Percentiles rank a stretch among this genome's conserved stretches.
These are phyloP conservation scores for Coemansia sp. DNA, from an alignment of 192 early-diverging fungal genomes.

Conservation along the genomic window DNA sequence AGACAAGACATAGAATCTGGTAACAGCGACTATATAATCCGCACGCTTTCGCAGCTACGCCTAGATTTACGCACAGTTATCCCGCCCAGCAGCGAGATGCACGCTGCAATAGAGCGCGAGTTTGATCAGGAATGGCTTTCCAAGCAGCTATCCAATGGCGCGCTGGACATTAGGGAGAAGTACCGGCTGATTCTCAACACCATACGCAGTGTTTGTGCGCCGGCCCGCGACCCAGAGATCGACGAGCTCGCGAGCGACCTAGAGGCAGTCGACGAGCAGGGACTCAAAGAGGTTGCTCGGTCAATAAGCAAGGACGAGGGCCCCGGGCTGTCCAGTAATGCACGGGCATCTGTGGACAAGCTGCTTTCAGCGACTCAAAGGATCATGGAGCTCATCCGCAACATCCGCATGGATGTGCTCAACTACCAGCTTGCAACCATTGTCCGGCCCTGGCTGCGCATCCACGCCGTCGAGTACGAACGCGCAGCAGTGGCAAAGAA, in stretches of 20 bases:
- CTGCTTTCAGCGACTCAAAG: conserved; percentile 19
- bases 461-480: conserved; percentile 42
- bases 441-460: conserved; percentile 41
- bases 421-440: conserved; percentile 38
- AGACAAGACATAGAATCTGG: conserved; percentile 17
- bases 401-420: conserved; percentile 30
- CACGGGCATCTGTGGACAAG: conserved; percentile 1
- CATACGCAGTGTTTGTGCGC: conserved; percentile 35
- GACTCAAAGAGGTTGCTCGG: neutral
- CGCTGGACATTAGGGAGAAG: conserved; percentile 19
- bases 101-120: conserved; percentile 23
- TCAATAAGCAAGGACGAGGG: neutral
- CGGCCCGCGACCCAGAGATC: conserved; percentile 21
- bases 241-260: conserved; percentile 7
- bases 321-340: neutral
- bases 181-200: conserved; percentile 15
- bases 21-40: conserved; percentile 19
- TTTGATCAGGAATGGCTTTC: conserved; percentile 34
- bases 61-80: conserved; percentile 28
- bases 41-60: conserved; percentile 23
- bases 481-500: conserved; percentile 19
- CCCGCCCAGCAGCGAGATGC: conserved; percentile 12
- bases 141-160: conserved; percentile 12
- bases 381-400: conserved; percentile 28
- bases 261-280: conserved; percentile 2